phyloP scores from a whole-genome alignment of 495 filamentous ascomycete genomes.

The Xylaria telfairii region DNA sequence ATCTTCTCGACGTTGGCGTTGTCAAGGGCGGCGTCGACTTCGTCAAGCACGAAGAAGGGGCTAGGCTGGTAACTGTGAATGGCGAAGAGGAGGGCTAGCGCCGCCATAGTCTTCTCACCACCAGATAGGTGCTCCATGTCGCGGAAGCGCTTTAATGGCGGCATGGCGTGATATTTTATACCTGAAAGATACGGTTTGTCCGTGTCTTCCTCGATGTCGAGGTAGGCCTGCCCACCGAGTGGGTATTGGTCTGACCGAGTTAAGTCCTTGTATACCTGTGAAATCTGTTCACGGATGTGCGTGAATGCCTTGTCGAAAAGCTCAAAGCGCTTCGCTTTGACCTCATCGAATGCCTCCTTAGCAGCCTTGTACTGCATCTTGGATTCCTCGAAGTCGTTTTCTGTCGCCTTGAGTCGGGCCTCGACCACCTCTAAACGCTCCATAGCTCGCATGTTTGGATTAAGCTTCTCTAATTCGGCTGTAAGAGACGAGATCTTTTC shows the following conservation, averaged over 20 bases:
- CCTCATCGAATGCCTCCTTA: constrained; percentile 78
- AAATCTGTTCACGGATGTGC: constrained; percentile 95
- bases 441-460: constrained; percentile 93
- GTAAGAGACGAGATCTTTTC: constrained; percentile 77
- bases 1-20: constrained; percentile 96
- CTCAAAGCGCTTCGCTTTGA: constrained; percentile 83
- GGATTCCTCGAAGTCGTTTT: constrained; percentile 87
- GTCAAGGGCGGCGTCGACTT: constrained; percentile 96
- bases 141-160: constrained; percentile 95
- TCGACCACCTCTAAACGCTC: constrained; percentile 89
- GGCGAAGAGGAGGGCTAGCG: constrained; percentile 91
- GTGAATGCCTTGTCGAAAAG: constrained; percentile 93
- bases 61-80: constrained; percentile 93
- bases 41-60: constrained; percentile 98
- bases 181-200: constrained; percentile 88
- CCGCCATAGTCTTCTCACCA: constrained; percentile 99
- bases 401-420: constrained; percentile 80
- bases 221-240: constrained; percentile 90
- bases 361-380: constrained; percentile 73
- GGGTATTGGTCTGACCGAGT: constrained; percentile 85
- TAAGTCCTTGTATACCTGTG: constrained; percentile 90
- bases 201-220: constrained; percentile 89
- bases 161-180: constrained; percentile 98
- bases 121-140: constrained; percentile 99
- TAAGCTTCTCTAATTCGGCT: constrained; percentile 85